phyloP scores from a whole-genome alignment of 2,329 filamentous ascomycete species.

The Onygenales sp. region DNA sequence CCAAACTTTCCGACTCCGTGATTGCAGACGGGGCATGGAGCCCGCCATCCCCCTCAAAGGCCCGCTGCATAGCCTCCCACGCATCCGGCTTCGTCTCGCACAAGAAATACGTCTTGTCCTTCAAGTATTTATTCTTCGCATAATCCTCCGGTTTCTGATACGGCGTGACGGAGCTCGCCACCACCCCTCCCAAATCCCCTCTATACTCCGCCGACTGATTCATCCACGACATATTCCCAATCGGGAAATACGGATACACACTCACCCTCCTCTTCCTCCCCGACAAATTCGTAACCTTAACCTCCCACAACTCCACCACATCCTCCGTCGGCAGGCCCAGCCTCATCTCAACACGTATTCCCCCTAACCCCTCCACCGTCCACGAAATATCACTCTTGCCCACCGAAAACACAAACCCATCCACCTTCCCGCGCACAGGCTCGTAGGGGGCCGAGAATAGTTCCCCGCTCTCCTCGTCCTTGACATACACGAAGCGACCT shows the following conservation, averaged over 20 bases:
- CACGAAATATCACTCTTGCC: slow-evolving; percentile 49
- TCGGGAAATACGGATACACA: slow-evolving; percentile 48
- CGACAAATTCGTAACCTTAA: slow-evolving; percentile 41
- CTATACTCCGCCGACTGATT: slow-evolving; percentile 49
- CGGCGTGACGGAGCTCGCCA: slow-evolving; percentile 45
- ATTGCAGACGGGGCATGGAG: slow-evolving; percentile 43
- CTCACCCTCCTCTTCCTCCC: slow-evolving; percentile 33
- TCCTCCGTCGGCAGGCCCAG: slow-evolving; percentile 45
- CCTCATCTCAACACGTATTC: slow-evolving; percentile 36
- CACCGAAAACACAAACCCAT: slow-evolving; percentile 44
- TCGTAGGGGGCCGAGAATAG: slow-evolving; percentile 50
- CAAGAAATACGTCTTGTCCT: slow-evolving; percentile 50
- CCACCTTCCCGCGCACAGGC: slow-evolving; percentile 41
- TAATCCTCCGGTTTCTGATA: slow-evolving; percentile 51
- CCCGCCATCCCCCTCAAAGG: slow-evolving; percentile 49
- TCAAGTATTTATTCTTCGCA: slow-evolving; percentile 47
- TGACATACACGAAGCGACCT: slow-evolving; percentile 51
- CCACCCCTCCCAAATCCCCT: slow-evolving; percentile 39
- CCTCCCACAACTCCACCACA: slow-evolving; percentile 47
- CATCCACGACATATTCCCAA: slow-evolving; percentile 56
- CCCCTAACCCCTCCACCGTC: slow-evolving; percentile 40
- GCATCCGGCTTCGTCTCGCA: slow-evolving; percentile 43
- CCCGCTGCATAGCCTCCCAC: slow-evolving; percentile 45
- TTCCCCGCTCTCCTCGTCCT: slow-evolving; percentile 43
- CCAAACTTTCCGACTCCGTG: slow-evolving; percentile 26